Conservation (phyloP, 2,329 filamentous ascomycete species). For the Colletotrichum sp. region DNA sequence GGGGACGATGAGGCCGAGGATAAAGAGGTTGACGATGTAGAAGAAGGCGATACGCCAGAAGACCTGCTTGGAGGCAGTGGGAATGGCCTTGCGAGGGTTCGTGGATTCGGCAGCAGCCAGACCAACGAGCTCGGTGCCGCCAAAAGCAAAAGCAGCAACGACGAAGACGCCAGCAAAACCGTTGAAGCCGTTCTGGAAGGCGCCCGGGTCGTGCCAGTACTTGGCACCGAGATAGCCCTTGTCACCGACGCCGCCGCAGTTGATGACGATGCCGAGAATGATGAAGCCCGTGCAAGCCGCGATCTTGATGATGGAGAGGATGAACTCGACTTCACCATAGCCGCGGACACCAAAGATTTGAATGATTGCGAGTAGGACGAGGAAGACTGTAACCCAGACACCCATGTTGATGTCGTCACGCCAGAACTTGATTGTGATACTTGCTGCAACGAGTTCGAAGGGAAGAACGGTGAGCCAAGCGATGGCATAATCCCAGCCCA, state of each 20-base stretch:
- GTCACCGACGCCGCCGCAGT: conserved; percentile 23
- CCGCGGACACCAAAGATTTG: conserved; percentile 58
- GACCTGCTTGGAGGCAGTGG: conserved; percentile 27
- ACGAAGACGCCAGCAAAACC: conserved; percentile 26
- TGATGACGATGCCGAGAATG: conserved; percentile 26
- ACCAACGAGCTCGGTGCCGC: conserved; percentile 27
- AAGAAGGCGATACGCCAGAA: conserved; percentile 28
- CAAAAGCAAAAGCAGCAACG: conserved; percentile 23
- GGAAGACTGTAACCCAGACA: conserved; percentile 56
- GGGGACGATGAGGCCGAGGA: conserved; percentile 26
- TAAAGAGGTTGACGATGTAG: conserved; percentile 25
- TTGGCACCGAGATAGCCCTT: conserved; percentile 24
- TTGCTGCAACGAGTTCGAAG: conserved; percentile 74
- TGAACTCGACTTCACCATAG: conserved; percentile 65
- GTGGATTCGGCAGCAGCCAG: conserved; percentile 27
- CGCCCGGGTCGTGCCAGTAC: conserved; percentile 26
- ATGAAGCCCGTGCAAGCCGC: conserved; percentile 18
- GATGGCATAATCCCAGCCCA: conserved; percentile 57
- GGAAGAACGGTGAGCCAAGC: conserved; percentile 76
- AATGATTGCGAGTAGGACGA: conserved; percentile 49
- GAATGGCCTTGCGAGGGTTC: conserved; percentile 27
- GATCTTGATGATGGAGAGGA: conserved; percentile 63
- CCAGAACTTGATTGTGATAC: conserved; percentile 75
- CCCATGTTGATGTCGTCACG: conserved; percentile 52
- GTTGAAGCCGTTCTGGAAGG: conserved; percentile 27